Conservation (phyloP, 306 rosid genomes). For the Biancaea sappan region DNA sequence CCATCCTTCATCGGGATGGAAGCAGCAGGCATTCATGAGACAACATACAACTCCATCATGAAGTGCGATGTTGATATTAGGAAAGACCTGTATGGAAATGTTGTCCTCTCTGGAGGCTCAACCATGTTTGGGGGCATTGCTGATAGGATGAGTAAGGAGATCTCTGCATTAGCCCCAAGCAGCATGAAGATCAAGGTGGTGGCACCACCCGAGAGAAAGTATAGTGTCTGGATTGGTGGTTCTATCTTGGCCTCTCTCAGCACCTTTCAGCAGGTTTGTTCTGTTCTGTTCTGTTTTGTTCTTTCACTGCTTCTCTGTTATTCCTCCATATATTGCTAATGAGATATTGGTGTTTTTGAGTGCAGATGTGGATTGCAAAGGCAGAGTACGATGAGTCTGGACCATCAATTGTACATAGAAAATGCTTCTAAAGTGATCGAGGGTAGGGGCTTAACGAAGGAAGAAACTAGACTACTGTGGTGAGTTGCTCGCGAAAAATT, state of each 20-base stretch:
- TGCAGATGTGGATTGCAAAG: conserved; percentile 99
- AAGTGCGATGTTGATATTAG: conserved; percentile 98
- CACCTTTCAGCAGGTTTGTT: conserved; percentile 98
- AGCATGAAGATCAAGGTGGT: conserved; percentile 99
- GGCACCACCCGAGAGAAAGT: conserved; percentile 98
- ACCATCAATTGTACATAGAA: conserved; percentile 97
- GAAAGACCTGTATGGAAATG: conserved; percentile 95
- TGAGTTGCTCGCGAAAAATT: conserved; percentile 39
- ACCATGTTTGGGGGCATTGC: conserved; percentile 99
- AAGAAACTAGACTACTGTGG: conserved; percentile 37
- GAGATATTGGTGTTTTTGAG: conserved; percentile 7
- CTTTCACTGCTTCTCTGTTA: neutral
- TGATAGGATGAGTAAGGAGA: conserved; percentile 98
- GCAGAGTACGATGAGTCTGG: conserved; percentile 98
- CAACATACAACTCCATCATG: conserved; percentile 99
- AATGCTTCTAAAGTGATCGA: conserved; percentile 75
- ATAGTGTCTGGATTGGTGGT: conserved; percentile 99
- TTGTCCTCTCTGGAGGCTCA: conserved; percentile 98
- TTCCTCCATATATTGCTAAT: conserved; percentile 14
- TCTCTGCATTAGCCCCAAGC: conserved; percentile 96
- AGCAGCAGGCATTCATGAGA: conserved; percentile 99
- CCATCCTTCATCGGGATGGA: conserved; percentile 98
- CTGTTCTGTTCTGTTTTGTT: neutral
- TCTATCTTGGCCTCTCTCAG: conserved; percentile 98
- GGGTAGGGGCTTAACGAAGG: conserved; percentile 48